Evolutionary conservation across 768 basidiomycete species (phyloP).

Genomic region (Trametes cinnabarina): DNA sequence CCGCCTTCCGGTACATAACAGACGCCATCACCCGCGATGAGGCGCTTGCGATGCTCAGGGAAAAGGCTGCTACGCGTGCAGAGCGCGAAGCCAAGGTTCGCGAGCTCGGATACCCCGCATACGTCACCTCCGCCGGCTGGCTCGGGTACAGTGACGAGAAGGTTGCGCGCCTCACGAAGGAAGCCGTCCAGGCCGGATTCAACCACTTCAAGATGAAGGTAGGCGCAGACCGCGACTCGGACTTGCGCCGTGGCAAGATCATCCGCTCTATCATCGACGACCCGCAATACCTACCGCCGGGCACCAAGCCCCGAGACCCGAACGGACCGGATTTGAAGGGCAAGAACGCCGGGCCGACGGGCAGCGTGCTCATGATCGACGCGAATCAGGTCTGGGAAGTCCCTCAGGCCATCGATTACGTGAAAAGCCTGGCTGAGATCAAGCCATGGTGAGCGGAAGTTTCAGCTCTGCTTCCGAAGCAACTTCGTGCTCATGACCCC

Average conservation of each 20-base stretch:
- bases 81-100: conserved; percentile 75
- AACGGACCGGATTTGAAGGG: conserved; percentile 62
- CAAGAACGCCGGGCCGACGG: conserved; percentile 94
- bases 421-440: conserved; percentile 70
- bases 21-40: conserved; percentile 92
- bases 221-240: conserved; percentile 76
- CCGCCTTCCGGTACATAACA: conserved; percentile 87
- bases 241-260: conserved; percentile 82
- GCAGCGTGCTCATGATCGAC: conserved; percentile 94
- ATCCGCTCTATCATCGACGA: conserved; percentile 96
- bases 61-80: conserved; percentile 71
- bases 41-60: conserved; percentile 78
- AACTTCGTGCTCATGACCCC: background rate
- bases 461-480: background rate
- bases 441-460: conserved; percentile 70
- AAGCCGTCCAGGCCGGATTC: conserved; percentile 84
- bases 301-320: conserved; percentile 56
- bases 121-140: conserved; percentile 93
- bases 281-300: conserved; percentile 73
- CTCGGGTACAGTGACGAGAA: conserved; percentile 94
- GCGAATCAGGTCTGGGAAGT: conserved; percentile 98
- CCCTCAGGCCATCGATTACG: conserved; percentile 87
- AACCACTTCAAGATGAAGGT: conserved; percentile 99
- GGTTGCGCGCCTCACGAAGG: conserved; percentile 78
- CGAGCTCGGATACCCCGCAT: conserved; percentile 84